Evolutionary conservation across 306 rosid genomes (phyloP).

Genomic region (Dryas octopetala): DNA sequence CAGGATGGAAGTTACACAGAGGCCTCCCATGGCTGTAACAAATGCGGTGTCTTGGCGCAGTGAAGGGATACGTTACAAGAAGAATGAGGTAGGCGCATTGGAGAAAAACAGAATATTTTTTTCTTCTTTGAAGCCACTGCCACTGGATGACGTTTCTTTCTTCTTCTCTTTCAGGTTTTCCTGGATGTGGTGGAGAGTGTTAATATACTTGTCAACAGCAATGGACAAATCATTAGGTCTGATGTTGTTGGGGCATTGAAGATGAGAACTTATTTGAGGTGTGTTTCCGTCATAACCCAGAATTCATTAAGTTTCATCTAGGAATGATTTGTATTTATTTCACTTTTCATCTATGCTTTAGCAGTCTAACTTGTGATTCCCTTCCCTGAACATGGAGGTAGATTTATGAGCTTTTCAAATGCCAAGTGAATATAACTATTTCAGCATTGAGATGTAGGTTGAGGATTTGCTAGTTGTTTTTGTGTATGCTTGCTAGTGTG

Average conservation of each 20-base stretch:
- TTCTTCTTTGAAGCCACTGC: conserved; percentile 15
- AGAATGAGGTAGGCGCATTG: conserved; percentile 70
- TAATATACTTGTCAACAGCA: conserved; percentile 97
- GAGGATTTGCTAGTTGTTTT: neutral
- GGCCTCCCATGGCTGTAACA: conserved; percentile 99
- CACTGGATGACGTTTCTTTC: conserved; percentile 23
- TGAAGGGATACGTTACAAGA: conserved; percentile 93
- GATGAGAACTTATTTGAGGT: conserved; percentile 99
- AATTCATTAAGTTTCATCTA: neutral
- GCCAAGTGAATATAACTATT: neutral
- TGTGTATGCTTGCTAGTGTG: neutral
- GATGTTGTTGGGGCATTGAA: conserved; percentile 98
- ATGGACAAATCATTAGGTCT: conserved; percentile 95
- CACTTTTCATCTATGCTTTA: neutral
- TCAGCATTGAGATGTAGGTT: neutral
- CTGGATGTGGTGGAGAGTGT: conserved; percentile 99
- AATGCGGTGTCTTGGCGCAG: conserved; percentile 99
- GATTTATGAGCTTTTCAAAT: neutral
- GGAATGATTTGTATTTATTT: neutral
- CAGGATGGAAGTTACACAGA: conserved; percentile 93
- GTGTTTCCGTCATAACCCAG: conserved; percentile 19
- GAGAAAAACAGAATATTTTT: neutral
- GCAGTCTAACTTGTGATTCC: neutral
- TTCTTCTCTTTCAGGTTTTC: conserved; percentile 61
- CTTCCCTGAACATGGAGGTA: neutral